Conservation (phyloP, 768 basidiomycete species). For the Boletus sp. region DNA sequence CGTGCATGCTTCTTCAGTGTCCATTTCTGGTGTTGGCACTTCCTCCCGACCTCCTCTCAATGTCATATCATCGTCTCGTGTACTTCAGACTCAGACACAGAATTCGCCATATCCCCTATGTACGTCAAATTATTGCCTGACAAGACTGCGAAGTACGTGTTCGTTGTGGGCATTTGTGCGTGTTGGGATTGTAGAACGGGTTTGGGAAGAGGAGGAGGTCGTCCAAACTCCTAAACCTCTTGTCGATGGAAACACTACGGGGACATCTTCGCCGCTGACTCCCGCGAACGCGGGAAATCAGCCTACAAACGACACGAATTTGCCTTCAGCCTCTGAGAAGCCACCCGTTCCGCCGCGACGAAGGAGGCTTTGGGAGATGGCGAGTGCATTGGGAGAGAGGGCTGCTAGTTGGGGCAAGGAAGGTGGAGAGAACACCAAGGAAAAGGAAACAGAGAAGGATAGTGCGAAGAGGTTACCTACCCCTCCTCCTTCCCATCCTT, state of each 20-base stretch:
- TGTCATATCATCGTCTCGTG: constrained; percentile 46
- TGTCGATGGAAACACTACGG: constrained; percentile 9
- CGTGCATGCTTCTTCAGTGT: constrained; percentile 29
- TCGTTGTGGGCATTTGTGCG: constrained; percentile 88
- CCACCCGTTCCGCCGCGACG: constrained; percentile 66
- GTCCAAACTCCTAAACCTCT: constrained; percentile 31
- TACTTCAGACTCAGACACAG: constrained; percentile 23
- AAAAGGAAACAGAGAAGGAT: constrained; percentile 39
- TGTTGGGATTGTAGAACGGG: constrained; percentile 73
- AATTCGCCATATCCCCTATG: constrained; percentile 65
- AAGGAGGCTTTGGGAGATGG: constrained; percentile 66
- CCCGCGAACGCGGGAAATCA: not conserved
- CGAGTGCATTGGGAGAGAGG: constrained; percentile 57
- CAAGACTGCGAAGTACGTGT: constrained; percentile 82
- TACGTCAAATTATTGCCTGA: constrained; percentile 80
- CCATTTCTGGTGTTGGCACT: constrained; percentile 30
- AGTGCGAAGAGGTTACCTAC: constrained; percentile 13
- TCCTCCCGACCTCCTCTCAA: constrained; percentile 19
- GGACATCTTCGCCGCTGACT: not conserved
- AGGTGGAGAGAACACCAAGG: constrained; percentile 25
- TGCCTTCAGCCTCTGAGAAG: constrained; percentile 33
- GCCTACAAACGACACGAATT: not conserved
- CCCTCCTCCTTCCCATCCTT: constrained; percentile 27
- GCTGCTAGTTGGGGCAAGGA: constrained; percentile 56
- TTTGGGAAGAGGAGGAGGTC: constrained; percentile 89